A percentile compares a stretch with the other conserved stretches of the same genome.
Conservation (phyloP, 208 protist genomes). For the Leishmania braziliensis region DNA sequence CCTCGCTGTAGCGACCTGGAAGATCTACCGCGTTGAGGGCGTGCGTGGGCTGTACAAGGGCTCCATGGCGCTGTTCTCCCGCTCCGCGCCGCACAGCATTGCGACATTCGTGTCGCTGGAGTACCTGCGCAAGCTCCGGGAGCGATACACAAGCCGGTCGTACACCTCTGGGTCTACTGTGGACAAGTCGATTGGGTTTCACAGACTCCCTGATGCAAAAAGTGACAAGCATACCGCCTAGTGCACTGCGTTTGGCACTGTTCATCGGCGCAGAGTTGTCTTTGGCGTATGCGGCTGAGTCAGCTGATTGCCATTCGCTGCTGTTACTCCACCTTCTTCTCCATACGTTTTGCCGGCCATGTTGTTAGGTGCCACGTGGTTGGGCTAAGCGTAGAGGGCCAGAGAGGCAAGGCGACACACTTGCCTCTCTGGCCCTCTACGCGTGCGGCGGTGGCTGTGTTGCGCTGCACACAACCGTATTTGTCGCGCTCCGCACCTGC, state of each 20-base stretch:
- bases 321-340: conserved; percentile 9
- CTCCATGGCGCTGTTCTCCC: conserved; percentile 48
- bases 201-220: conserved; percentile 15
- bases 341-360: neutral
- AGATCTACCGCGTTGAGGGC: conserved; percentile 66
- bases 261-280: neutral
- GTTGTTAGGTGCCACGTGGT: neutral
- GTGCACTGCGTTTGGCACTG: neutral
- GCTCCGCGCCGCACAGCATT: conserved; percentile 67
- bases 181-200: conserved; percentile 38
- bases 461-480: no score
- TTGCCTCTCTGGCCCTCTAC: neutral
- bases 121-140: conserved; percentile 50
- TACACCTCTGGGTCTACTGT: conserved; percentile 60
- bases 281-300: no score
- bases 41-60: conserved; percentile 77
- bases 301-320: neutral
- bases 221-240: conserved; percentile 7
- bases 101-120: conserved; percentile 65
- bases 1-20: conserved; percentile 32
- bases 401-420: neutral
- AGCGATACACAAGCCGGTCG: conserved; percentile 43
- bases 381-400: neutral
- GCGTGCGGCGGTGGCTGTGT: neutral
- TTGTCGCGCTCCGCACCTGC: neutral